Conservation (phyloP, 345 rosid species). For the Populus pruinosa region DNA sequence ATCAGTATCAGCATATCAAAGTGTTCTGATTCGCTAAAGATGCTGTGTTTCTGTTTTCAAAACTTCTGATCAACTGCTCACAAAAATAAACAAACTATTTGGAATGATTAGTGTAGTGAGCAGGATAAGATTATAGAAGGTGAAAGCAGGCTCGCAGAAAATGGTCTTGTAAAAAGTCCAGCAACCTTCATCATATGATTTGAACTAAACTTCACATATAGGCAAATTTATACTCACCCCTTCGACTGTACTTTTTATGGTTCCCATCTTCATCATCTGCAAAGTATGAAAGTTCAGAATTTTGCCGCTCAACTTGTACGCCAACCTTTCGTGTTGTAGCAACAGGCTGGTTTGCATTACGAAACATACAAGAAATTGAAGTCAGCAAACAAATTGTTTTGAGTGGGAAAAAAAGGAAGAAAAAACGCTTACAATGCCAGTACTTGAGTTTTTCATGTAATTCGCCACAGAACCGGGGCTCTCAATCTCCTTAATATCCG, state of each 20-base stretch:
- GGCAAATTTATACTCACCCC: slow-evolving; percentile 51
- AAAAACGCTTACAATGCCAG: slow-evolving; percentile 63
- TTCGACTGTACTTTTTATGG: slow-evolving; percentile 74
- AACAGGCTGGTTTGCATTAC: slow-evolving; percentile 49
- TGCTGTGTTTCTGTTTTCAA: not conserved
- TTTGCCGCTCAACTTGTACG: slow-evolving; percentile 65
- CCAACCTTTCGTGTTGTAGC: slow-evolving; percentile 86
- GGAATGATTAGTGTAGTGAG: not conserved
- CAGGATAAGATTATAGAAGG: not conserved
- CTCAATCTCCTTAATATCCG: slow-evolving; percentile 90
- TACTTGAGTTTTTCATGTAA: slow-evolving; percentile 66
- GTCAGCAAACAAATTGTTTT: not conserved
- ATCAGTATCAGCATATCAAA: not conserved
- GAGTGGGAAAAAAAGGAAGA: not conserved
- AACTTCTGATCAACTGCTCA: not conserved
- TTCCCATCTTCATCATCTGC: slow-evolving; percentile 96
- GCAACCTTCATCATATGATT: slow-evolving; percentile 1
- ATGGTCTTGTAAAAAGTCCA: not conserved
- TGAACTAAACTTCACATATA: not conserved
- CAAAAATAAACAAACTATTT: not conserved
- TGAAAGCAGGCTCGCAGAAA: not conserved
- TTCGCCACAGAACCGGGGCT: slow-evolving; percentile 66
- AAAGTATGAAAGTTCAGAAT: slow-evolving; percentile 69
- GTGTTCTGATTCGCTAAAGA: not conserved
- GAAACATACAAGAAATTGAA: slow-evolving; percentile 13